Base-by-base conservation (phyloP, 2,329 filamentous ascomycete genomes). In the Knoxdaviesia capensis region DNA sequence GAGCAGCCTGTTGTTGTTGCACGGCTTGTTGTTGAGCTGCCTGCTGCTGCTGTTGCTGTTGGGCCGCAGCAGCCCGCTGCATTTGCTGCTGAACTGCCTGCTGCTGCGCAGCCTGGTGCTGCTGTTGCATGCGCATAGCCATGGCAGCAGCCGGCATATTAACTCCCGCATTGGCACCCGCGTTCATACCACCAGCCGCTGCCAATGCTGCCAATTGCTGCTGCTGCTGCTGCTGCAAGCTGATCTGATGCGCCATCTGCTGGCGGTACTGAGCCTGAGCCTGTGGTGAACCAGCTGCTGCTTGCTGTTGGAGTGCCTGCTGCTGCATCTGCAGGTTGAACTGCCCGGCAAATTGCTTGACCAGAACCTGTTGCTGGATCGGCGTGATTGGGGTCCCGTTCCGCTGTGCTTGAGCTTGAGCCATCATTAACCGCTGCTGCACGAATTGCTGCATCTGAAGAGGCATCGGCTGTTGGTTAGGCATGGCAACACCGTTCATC, bases 81-180 rank as follows among this genome's bases (percentile, higher is more conserved):
- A 20, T 59, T 42, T 65, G 55, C 42, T 67, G 65, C 35, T 62
- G 57, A 42, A 65, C 54, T 4, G 56, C 59, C 31, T 66, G 61
- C 45, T 64, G 63, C 45, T 73, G 67, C 5, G 63, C 62, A 0
- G 61, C 61, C 43, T 69, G 67, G 38, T 60, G 62, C 28, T 52
- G 50, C 39, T 55, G 56, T 38, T 55, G 56, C 51, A 65, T 59
- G 36, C 57, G 51, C 38, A 57, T 59, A 7, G 51, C 51, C 48
- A 62, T 58, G 32, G 53, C 20, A 20, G 20, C 20, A 20, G 20
- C 20, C 20, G 20, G 20, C 20, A 20, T 20, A 20, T 20, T 20
- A 2, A 20, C 20, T 20, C 20, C 20, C 20, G 2, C 20, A 20
- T 20, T 20, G 20, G 20, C 20, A 20, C 20, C 20, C 20, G 20